Base-by-base conservation (phyloP, 169 alveolate genomes). In the Eimeria maxima region DNA sequence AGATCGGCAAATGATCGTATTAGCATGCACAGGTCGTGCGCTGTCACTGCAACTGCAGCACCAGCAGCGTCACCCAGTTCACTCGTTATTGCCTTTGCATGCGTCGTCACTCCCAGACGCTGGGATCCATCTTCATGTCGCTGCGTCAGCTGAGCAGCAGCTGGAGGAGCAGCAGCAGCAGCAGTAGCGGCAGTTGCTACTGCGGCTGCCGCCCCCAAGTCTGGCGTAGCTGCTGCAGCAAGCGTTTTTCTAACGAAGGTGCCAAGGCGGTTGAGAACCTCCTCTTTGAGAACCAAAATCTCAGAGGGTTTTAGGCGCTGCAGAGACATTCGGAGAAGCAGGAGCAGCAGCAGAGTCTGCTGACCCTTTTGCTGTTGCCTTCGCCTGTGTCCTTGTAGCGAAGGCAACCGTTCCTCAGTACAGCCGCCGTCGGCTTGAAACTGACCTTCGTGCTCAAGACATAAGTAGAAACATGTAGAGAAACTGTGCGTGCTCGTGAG, bases 1-100 rank as follows among this genome's bases (percentile, higher is more conserved):
- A 93, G 88, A 24, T 87, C 76, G 22, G 96, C 96, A 50, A 80
- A 74, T 53, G 96, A 87, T 24, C 96, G 13, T 14, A 93, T 57
- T 78, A 81, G 86, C 96, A 93, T 93, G 96, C 96, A 93, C 67
- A 93, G 78, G 57, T 93, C 96, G 63, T 93, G 96, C 0, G 96
- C 80, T n/a, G 93, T 65, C 86, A 88, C 81, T 67, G 42, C 42
- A 27, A 20, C 57, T n/a, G 60, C 74, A 63, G 93, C 53, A 45
- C 80, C 76, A 86, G 65, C 57, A 86, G 60, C 80, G 42, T 55
- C 4, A 24, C 45, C 93, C 18, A 29, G 60, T 14, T 27, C 80
- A 27, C 80, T 69, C 13, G 80, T 24, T 10, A 18, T n/a, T 42
- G 42, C 80, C 18, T 20, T 33, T 86, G 63, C 57, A 38, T 33